phyloP scores from a whole-genome alignment of 2,329 filamentous ascomycete species.

The Hymenoscyphus occultus region DNA sequence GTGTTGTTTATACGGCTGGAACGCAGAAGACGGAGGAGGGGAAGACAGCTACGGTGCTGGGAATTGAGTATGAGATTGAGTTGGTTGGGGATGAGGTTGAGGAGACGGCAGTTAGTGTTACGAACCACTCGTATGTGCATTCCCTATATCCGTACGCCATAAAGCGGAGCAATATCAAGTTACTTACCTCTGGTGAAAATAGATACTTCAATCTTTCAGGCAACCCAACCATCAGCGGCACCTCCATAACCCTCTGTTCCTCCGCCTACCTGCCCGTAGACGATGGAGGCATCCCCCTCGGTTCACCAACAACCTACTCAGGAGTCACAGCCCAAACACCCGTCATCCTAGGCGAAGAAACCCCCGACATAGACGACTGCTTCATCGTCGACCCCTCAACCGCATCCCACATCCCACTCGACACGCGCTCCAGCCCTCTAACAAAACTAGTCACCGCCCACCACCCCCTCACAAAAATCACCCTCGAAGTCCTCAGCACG shows the following conservation, averaged over 20 bases:
- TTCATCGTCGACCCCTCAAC: constrained; percentile 61
- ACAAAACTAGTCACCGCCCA: constrained; percentile 66
- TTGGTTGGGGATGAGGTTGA: constrained; percentile 64
- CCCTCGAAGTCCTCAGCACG: constrained; percentile 84
- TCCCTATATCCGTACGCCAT: background rate
- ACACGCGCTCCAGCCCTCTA: constrained; percentile 56
- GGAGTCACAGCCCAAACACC: constrained; percentile 61
- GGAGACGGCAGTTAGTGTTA: constrained; percentile 91
- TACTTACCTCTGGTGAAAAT: background rate
- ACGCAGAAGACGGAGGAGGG: constrained; percentile 59
- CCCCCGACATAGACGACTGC: constrained; percentile 83
- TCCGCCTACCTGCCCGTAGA: constrained; percentile 72
- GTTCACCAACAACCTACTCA: constrained; percentile 60
- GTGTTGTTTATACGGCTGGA: constrained; percentile 74
- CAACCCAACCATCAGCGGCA: constrained; percentile 58
- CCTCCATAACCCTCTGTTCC: constrained; percentile 55
- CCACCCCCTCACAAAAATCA: constrained; percentile 71
- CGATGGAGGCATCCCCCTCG: constrained; percentile 67
- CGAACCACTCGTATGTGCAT: constrained; percentile 78
- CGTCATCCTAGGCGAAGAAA: constrained; percentile 65
- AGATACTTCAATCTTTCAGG: constrained; percentile 65
- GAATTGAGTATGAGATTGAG: constrained; percentile 87
- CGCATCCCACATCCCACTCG: constrained; percentile 43
- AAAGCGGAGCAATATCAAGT: background rate
- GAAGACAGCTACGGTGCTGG: constrained; percentile 66